A percentile compares a stretch with the other conserved stretches of the same genome.
Evolutionary conservation across 805 yeast genomes (phyloP).

Genomic region (Cyberlindnera galapagoensis): DNA sequence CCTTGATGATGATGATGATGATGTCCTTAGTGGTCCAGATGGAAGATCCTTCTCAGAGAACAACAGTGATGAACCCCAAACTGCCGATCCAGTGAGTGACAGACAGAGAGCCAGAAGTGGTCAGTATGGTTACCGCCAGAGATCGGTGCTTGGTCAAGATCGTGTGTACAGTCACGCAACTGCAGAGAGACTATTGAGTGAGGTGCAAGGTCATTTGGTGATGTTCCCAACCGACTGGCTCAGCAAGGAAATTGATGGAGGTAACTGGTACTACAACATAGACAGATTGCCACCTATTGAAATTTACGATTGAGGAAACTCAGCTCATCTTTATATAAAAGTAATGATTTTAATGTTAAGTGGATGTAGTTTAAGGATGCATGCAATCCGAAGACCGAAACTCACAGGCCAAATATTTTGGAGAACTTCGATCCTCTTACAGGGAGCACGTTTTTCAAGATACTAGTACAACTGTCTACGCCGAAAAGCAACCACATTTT

Average conservation of each 20-base stretch:
- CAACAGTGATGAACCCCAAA: neutral
- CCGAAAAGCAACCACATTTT: no score
- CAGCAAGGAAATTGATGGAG: slow-evolving; percentile 75
- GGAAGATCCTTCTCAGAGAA: neutral
- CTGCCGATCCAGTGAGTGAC: neutral
- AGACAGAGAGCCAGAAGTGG: slow-evolving; percentile 32
- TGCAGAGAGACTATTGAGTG: slow-evolving; percentile 64
- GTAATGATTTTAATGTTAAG: no score
- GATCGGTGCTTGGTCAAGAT: slow-evolving; percentile 29
- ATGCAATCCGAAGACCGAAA: no score
- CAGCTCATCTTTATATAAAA: no score
- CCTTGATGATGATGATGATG: slow-evolving; percentile 1
- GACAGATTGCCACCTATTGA: slow-evolving; percentile 95
- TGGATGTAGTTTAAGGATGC: no score
- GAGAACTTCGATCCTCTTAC: no score
- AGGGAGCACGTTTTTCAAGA: no score
- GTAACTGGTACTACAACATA: slow-evolving; percentile 92
- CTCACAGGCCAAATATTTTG: no score
- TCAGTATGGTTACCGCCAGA: slow-evolving; percentile 29
- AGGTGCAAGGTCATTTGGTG: slow-evolving; percentile 82
- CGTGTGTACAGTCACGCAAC: slow-evolving; percentile 64
- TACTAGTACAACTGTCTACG: no score
- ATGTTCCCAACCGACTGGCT: slow-evolving; percentile 93
- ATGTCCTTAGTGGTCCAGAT: slow-evolving; percentile 1
- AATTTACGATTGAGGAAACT: slow-evolving; percentile 77